Evolutionary conservation across 1,139 yeast genomes (phyloP).

Genomic region (Schizosaccharomyces versatilis): DNA sequence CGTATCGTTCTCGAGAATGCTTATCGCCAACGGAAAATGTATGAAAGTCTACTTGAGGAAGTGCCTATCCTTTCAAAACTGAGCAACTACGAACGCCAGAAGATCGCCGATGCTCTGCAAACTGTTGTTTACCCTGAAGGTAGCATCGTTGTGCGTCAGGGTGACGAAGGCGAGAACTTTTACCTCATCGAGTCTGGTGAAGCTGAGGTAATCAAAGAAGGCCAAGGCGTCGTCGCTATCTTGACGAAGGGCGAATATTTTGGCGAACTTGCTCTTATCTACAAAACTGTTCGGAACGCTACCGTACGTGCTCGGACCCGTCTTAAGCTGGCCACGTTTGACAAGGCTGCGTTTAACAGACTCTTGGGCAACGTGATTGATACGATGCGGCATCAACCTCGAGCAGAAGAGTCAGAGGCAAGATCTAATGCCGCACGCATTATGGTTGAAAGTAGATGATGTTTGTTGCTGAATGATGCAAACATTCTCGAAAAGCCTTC

Average conservation of each 20-base stretch:
- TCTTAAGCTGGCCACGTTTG: constrained; percentile 73
- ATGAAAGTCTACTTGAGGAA: constrained; percentile 70
- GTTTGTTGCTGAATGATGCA: too few species aligned
- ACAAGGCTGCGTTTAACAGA: constrained; percentile 81
- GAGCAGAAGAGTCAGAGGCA: not conserved
- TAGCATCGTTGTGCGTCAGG: constrained; percentile 58
- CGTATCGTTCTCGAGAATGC: constrained; percentile 78
- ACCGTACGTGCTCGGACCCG: constrained; percentile 59
- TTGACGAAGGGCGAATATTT: constrained; percentile 74
- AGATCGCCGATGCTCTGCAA: constrained; percentile 81
- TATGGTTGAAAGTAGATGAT: too few species aligned
- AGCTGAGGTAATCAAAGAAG: constrained; percentile 46
- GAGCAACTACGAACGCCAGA: constrained; percentile 66
- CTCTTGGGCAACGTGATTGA: constrained; percentile 58
- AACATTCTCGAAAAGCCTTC: too few species aligned
- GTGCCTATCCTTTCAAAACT: constrained; percentile 57
- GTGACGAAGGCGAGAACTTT: constrained; percentile 79
- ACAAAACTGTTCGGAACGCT: constrained; percentile 86
- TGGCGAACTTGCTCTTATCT: constrained; percentile 83
- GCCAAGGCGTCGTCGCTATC: constrained; percentile 37
- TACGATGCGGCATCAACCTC: constrained; percentile 1
- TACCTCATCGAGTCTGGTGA: constrained; percentile 74
- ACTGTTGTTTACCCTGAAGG: constrained; percentile 56
- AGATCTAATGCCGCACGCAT: too few species aligned
- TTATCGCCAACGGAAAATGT: constrained; percentile 69